These are phyloP conservation scores for Echites panduratus DNA, from an alignment of 257 asterid species.

Conservation along the genomic window DNA sequence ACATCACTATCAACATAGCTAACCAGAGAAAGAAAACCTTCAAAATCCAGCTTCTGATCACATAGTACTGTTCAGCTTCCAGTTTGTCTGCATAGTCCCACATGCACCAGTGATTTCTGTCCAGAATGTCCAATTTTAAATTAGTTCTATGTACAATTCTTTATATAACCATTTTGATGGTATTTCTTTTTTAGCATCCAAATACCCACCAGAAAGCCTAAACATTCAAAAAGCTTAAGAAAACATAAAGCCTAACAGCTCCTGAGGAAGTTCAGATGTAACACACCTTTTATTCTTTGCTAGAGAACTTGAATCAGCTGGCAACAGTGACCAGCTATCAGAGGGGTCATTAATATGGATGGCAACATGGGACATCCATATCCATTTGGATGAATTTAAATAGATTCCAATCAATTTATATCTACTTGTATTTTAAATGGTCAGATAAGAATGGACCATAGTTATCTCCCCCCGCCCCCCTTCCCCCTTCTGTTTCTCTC, in stretches of 20 bases:
- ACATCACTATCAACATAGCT: neutral
- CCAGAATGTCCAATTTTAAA: neutral
- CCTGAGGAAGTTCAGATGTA: neutral
- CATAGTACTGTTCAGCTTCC: neutral
- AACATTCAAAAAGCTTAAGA: neutral
- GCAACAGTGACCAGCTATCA: neutral
- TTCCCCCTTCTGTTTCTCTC: too few relatives aligned
- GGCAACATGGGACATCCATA: too few relatives aligned
- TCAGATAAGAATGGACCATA: too few relatives aligned
- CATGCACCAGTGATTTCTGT: conserved; percentile 2
- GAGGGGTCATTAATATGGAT: neutral
- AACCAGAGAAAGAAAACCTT: neutral
- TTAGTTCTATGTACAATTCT: neutral
- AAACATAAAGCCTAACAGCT: neutral
- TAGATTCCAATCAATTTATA: too few relatives aligned
- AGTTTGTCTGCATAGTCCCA: neutral
- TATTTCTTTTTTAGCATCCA: neutral
- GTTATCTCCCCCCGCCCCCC: too few relatives aligned
- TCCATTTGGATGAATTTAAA: too few relatives aligned
- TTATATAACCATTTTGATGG: neutral
- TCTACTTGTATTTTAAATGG: too few relatives aligned
- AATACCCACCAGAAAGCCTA: neutral
- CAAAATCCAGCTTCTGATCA: neutral
- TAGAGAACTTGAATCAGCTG: neutral
- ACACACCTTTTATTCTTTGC: neutral